Conservation (phyloP, 768 basidiomycete species). For the Suillus sp. region DNA sequence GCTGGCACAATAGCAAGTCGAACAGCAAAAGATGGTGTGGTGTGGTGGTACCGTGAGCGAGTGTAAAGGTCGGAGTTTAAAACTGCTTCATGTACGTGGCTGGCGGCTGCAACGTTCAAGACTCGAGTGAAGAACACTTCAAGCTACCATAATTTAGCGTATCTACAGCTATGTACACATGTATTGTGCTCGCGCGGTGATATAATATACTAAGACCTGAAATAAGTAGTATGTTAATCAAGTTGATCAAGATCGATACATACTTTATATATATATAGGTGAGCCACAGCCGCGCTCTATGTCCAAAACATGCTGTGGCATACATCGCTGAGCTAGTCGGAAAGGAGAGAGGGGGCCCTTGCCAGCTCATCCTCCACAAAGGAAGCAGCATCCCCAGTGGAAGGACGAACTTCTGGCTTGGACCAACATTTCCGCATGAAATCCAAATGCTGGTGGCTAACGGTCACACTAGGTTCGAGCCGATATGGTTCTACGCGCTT, state of each 20-base stretch:
- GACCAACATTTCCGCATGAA: constrained; percentile 5
- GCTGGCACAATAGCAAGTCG: not conserved
- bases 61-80: not conserved
- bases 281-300: not conserved
- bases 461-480: not conserved
- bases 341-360: not conserved
- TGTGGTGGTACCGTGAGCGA: not conserved
- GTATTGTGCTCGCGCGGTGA: not conserved
- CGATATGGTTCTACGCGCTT: not conserved
- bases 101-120: not conserved
- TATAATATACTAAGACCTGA: not conserved
- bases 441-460: not conserved
- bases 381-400: not conserved
- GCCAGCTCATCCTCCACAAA: not conserved
- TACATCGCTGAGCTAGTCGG: not conserved
- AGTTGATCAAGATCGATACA: not conserved
- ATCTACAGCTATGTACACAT: not conserved
- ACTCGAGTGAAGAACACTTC: not conserved
- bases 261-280: not conserved
- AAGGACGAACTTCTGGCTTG: not conserved
- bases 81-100: not conserved
- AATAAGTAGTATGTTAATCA: not conserved
- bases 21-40: not conserved
- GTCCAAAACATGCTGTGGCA: not conserved
- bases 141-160: not conserved